Percentiles rank a stretch among this genome's conserved stretches.
Conservation (phyloP, 306 rosid species). For the Alnus glutinosa region DNA sequence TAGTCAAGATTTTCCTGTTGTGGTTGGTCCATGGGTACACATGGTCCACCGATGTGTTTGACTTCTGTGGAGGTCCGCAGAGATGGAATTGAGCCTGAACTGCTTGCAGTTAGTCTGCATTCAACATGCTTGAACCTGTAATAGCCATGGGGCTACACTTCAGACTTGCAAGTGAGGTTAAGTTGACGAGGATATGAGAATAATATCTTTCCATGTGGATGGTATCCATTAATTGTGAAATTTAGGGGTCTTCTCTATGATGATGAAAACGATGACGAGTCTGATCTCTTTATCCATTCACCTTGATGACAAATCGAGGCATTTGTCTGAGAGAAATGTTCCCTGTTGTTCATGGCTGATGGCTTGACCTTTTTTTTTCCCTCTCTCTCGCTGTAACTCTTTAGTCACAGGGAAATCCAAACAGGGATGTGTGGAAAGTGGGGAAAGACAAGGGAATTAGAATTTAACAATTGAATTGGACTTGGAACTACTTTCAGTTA, state of each 20-base stretch:
- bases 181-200: too few relatives aligned
- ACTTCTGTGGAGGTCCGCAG: too few relatives aligned
- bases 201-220: background rate
- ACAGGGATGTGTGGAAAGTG: too few relatives aligned
- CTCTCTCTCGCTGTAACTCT: too few relatives aligned
- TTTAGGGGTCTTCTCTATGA: slow-evolving; percentile 28
- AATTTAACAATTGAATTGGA: too few relatives aligned
- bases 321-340: slow-evolving; percentile 35
- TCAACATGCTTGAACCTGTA: background rate
- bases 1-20: background rate
- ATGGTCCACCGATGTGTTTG: too few relatives aligned
- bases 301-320: slow-evolving; percentile 41
- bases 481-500: background rate
- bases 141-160: background rate
- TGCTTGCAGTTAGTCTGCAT: background rate
- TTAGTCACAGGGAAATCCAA: too few relatives aligned
- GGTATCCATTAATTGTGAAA: background rate
- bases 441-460: too few relatives aligned
- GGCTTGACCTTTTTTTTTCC: too few relatives aligned
- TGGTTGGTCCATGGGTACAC: too few relatives aligned
- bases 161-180: too few relatives aligned
- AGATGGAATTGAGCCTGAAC: background rate
- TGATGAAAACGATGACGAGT: slow-evolving; percentile 41
- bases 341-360: too few relatives aligned
- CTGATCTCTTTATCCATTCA: slow-evolving; percentile 37